These are phyloP conservation scores for Magnaporthiopsis incrustans DNA, from an alignment of 2,329 filamentous ascomycete genomes.

Conservation along the genomic window DNA sequence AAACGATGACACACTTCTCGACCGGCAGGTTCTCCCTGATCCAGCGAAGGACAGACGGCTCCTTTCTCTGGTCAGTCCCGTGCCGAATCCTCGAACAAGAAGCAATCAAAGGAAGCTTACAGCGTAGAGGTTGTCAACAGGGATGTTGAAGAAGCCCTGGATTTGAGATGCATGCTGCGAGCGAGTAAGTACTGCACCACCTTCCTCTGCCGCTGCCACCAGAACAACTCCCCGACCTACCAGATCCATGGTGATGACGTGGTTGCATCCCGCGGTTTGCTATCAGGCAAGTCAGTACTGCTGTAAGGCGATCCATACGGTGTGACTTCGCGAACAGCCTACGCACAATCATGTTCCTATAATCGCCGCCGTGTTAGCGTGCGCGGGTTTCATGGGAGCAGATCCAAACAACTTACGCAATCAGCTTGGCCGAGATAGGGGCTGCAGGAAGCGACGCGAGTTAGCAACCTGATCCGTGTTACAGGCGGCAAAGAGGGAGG, in stretches of 20 bases:
- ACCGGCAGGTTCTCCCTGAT: slow-evolving; percentile 79
- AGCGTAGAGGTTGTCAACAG: slow-evolving; percentile 75
- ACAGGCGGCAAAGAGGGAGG: background rate
- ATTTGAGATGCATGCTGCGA: slow-evolving; percentile 17
- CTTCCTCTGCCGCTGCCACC: background rate
- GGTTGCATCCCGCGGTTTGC: slow-evolving; percentile 14
- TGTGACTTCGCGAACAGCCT: background rate
- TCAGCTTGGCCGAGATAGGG: slow-evolving; percentile 92
- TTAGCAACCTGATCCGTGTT: background rate
- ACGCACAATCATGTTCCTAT: slow-evolving; percentile 7
- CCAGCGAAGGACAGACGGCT: slow-evolving; percentile 86
- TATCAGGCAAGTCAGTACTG: background rate
- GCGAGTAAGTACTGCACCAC: background rate
- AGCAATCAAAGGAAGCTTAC: background rate
- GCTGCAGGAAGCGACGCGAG: slow-evolving; percentile 39
- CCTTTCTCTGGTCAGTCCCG: slow-evolving; percentile 22
- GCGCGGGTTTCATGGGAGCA: background rate
- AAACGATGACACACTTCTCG: slow-evolving; percentile 85
- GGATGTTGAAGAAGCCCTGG: slow-evolving; percentile 79
- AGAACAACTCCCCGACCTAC: background rate
- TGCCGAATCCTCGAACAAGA: background rate
- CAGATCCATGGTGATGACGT: slow-evolving; percentile 92
- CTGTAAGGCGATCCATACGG: background rate
- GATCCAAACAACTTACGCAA: slow-evolving; percentile 74
- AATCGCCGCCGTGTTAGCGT: slow-evolving; percentile 64